Evolutionary conservation across 2,329 filamentous ascomycete species (phyloP).

Genomic region (Fusarium marasasianum): DNA sequence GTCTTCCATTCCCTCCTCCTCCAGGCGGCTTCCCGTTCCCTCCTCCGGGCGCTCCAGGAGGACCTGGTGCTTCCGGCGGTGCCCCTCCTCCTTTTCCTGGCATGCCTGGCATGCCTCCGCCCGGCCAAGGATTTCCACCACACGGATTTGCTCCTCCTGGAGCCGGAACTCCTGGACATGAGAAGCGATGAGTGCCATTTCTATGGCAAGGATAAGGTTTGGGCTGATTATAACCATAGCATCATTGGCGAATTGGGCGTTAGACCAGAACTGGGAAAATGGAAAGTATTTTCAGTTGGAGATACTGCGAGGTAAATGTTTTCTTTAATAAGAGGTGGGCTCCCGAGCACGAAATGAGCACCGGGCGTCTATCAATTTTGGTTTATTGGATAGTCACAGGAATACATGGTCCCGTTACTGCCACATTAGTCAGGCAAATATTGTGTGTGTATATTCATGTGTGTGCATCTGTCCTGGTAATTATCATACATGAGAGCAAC

Average conservation of each 20-base stretch:
- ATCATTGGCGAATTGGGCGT: slow-evolving; percentile 49
- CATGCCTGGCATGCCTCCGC: slow-evolving; percentile 51
- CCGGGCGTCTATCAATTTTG: not conserved
- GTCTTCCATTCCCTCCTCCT: slow-evolving; percentile 49
- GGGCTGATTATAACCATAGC: slow-evolving; percentile 34
- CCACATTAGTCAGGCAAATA: slow-evolving; percentile 13
- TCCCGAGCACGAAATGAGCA: not conserved
- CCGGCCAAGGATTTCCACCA: slow-evolving; percentile 55
- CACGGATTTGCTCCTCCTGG: slow-evolving; percentile 50
- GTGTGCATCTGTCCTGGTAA: not conserved
- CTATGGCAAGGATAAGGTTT: slow-evolving; percentile 9
- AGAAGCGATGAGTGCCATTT: slow-evolving; percentile 48
- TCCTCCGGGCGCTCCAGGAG: slow-evolving; percentile 46
- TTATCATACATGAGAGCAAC: slow-evolving; percentile 35
- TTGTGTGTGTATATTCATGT: slow-evolving; percentile 17
- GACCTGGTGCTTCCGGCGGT: slow-evolving; percentile 41
- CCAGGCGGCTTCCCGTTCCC: slow-evolving; percentile 49
- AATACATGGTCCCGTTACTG: not conserved
- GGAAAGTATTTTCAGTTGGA: slow-evolving; percentile 7
- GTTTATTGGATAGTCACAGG: not conserved
- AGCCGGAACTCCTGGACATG: slow-evolving; percentile 51
- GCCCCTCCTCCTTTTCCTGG: slow-evolving; percentile 46
- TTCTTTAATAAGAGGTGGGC: not conserved
- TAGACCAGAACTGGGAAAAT: slow-evolving; percentile 33
- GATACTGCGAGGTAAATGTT: not conserved